Evolutionary conservation across 1,284 basidiomycete species (phyloP).

Genomic region (Malassezia nana): DNA sequence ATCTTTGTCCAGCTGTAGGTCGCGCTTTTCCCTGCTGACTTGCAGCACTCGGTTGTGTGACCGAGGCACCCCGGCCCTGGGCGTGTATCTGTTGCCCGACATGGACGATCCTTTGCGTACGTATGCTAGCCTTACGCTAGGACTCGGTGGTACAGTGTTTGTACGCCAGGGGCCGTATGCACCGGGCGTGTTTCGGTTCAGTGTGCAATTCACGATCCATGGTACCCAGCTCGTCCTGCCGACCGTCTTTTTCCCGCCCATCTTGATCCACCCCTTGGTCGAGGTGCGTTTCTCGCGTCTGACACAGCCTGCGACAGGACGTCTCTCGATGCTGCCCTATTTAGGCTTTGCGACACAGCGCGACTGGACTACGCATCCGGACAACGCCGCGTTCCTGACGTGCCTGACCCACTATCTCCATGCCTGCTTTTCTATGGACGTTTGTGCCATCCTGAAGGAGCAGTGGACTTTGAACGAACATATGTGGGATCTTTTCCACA

Average conservation of each 20-base stretch:
- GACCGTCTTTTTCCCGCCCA: slow-evolving; percentile 12
- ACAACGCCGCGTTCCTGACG: slow-evolving; percentile 1
- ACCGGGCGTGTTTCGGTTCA: slow-evolving; percentile 16
- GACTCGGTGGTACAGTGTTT: slow-evolving; percentile 11
- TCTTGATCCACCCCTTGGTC: slow-evolving; percentile 14
- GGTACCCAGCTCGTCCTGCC: not conserved
- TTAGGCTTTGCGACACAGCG: not conserved
- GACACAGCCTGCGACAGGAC: not conserved
- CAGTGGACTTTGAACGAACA: slow-evolving; percentile 8
- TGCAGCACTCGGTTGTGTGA: slow-evolving; percentile 1
- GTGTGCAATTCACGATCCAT: slow-evolving; percentile 3
- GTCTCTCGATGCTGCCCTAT: slow-evolving; percentile 4
- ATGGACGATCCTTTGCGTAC: slow-evolving; percentile 10
- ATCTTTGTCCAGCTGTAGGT: slow-evolving; percentile 7
- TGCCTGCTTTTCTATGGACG: not conserved
- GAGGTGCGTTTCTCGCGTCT: slow-evolving; percentile 1
- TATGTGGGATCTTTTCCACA: slow-evolving; percentile 1
- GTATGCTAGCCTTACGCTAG: slow-evolving; percentile 5
- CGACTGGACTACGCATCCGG: not conserved
- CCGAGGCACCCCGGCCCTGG: not conserved
- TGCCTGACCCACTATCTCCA: not conserved
- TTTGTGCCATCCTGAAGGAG: not conserved
- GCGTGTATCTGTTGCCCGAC: slow-evolving; percentile 14
- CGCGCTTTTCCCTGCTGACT: not conserved
- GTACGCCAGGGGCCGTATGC: slow-evolving; percentile 6